Base-by-base conservation (phyloP, 306 rosid species). In the Medicago arabica region DNA sequence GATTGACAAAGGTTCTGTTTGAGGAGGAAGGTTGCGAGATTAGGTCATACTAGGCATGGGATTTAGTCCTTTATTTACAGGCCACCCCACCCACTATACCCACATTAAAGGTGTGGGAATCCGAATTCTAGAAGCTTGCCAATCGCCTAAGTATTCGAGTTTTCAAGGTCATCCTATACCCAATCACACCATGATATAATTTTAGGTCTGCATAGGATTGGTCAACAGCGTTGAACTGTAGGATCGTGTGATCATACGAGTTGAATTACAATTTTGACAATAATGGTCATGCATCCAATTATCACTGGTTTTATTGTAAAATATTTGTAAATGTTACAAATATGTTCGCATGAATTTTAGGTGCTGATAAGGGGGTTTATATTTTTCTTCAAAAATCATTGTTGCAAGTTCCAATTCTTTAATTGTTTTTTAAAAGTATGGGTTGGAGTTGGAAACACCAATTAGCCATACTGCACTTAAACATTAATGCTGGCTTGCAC, bases 401-500 rank as follows among this genome's bases (percentile, higher is more conserved):
- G 34, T 28, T 28, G 34, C 34, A 28, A 28, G 34, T 28, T 28
- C 34, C 34, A 28, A 28, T 28, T 28, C 4, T 28, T 28, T 28
- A 28, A 28, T 28, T 28, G 34, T 28, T 28, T 28, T 28, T 28
- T 28, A 34, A 4, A 34, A 34, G 38, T 5, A 34, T 34, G 38
- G 38, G 38, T 34, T 34, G 38, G 31, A 28, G 38, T 34, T 34
- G 38, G 31, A 28, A 57, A 21, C 34, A 28, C n/a, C 64, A 58
- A 61, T 58, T 55, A 34, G 71, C 65, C 49, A 11, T 16, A 3
- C 3, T 63, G 18, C 63, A 12, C 69, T 5, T 58, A 44, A 71
- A 55, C 68, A 10, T 44, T 67, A 78, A 18, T 69, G 39, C 44
- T 8, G 5, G 41, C 76, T 49, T 73, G 73, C 8, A 58, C 64